Evolutionary conservation across 768 basidiomycete species (phyloP).

Genomic region (Rhodotorula babjevae): DNA sequence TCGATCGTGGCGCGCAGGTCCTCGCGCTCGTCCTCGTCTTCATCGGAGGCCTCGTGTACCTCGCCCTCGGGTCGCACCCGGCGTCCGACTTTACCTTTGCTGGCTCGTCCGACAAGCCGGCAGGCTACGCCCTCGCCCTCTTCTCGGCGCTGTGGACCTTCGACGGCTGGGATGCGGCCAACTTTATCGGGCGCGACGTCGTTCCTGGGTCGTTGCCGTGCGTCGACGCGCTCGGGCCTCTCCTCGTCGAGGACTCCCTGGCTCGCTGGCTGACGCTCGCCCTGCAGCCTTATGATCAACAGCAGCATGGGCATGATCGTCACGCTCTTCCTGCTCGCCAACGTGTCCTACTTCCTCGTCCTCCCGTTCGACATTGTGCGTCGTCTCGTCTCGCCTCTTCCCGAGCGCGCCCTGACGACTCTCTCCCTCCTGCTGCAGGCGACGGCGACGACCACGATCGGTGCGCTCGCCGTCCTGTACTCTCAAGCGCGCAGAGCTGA

Average conservation of each 20-base stretch:
- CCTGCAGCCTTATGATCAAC: conserved; percentile 30
- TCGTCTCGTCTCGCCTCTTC: background rate
- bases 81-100: conserved; percentile 69
- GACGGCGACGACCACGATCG: conserved; percentile 23
- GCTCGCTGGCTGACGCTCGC: no score
- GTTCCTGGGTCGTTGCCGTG: conserved; percentile 20
- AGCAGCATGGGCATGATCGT: conserved; percentile 21
- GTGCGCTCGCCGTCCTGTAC: background rate
- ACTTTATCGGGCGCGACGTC: conserved; percentile 32
- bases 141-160: conserved; percentile 92
- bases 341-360: conserved; percentile 86
- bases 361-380: conserved; percentile 54
- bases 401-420: no score
- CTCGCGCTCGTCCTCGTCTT: conserved; percentile 56
- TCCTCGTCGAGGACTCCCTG: no score
- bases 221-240: background rate
- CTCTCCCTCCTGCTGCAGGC: background rate
- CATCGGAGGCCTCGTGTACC: conserved; percentile 70
- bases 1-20: conserved; percentile 32
- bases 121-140: conserved; percentile 82
- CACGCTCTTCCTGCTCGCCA: conserved; percentile 69
- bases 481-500: background rate
- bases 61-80: conserved; percentile 61
- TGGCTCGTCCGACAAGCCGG: conserved; percentile 70
- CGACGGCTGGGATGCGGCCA: conserved; percentile 82